phyloP scores from a whole-genome alignment of 257 asterid species.

The Solanum chiquidenum region DNA sequence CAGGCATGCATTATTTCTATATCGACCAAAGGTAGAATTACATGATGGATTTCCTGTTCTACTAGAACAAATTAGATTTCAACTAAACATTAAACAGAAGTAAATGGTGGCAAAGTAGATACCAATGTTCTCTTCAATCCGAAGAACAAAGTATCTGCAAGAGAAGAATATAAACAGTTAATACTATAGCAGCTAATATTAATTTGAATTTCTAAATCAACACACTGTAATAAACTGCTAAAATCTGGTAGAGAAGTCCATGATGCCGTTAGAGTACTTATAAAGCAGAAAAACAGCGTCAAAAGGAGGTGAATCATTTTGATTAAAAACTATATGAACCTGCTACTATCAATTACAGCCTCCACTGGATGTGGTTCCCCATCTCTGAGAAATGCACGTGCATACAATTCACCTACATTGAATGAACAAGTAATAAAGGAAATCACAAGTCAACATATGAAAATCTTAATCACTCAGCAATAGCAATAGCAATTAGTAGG shows the following conservation, averaged over 20 bases:
- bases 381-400: conserved; percentile 89
- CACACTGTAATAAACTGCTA: not conserved
- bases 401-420: conserved; percentile 82
- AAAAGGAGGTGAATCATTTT: not conserved
- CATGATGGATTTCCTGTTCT: not conserved
- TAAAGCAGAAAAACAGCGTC: not conserved
- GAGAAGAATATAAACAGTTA: not conserved
- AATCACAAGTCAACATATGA: not conserved
- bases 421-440: not conserved
- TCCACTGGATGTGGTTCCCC: conserved; percentile 99
- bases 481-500: not conserved
- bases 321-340: conserved; percentile 28
- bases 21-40: not conserved
- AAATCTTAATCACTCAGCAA: not conserved
- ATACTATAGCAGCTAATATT: not conserved
- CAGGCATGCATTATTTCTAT: not conserved
- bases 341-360: conserved; percentile 98
- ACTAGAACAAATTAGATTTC: not conserved
- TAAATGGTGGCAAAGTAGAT: conserved; percentile 5
- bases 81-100: not conserved
- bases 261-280: not conserved
- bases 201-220: not conserved
- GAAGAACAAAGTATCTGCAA: conserved; percentile 92
- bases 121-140: conserved; percentile 94
- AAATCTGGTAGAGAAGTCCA: not conserved